These are phyloP conservation scores for Babesia divergens DNA, from an alignment of 169 alveolate genomes.

Conservation along the genomic window DNA sequence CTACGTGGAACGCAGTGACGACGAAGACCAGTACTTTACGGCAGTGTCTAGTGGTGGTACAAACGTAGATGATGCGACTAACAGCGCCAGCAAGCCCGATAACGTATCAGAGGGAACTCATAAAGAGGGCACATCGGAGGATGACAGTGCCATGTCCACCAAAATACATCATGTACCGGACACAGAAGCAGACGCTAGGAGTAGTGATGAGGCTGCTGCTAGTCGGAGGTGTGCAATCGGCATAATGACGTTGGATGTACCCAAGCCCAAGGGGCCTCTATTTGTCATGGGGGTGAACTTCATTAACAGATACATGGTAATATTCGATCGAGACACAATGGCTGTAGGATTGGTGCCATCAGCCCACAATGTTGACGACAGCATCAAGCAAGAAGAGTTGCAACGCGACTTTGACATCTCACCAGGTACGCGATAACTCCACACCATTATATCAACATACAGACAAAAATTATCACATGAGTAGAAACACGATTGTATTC, in stretches of 20 bases:
- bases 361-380: slow-evolving; percentile 61
- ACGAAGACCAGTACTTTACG: slow-evolving; percentile 24
- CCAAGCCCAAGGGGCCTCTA: slow-evolving; percentile 81
- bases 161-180: not conserved
- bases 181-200: not conserved
- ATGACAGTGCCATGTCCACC: not conserved
- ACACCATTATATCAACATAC: not conserved
- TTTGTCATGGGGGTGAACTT: slow-evolving; percentile 79
- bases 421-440: not conserved
- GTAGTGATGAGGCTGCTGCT: slow-evolving; percentile 18
- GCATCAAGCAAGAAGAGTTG: slow-evolving; percentile 18
- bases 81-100: not conserved
- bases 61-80: not conserved
- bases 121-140: not conserved
- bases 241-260: slow-evolving; percentile 77
- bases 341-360: slow-evolving; percentile 79
- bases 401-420: slow-evolving; percentile 17
- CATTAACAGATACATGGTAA: slow-evolving; percentile 78
- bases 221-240: slow-evolving; percentile 71
- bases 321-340: slow-evolving; percentile 79
- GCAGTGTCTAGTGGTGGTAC: not conserved
- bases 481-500: not conserved
- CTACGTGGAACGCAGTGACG: slow-evolving; percentile 63
- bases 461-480: not conserved
- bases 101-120: not conserved